Conservation (phyloP, 2,329 filamentous ascomycete genomes). For the Fusarium piperis region DNA sequence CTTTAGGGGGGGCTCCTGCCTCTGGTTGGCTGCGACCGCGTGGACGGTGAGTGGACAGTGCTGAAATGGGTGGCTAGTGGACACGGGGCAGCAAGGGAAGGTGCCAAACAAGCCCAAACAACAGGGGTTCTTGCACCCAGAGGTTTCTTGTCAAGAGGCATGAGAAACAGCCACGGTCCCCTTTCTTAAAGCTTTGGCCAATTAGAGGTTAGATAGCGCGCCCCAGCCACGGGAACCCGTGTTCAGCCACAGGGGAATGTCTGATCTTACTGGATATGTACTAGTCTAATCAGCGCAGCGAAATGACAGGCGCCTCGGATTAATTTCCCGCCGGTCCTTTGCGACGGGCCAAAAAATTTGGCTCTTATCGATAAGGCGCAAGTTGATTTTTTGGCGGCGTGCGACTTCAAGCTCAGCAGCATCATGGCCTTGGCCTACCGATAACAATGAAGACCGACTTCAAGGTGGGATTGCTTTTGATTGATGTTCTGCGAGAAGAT, state of each 20-base stretch:
- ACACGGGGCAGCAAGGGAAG: slow-evolving; percentile 42
- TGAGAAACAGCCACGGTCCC: slow-evolving; percentile 36
- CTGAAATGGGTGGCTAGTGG: slow-evolving; percentile 36
- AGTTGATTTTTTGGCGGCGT: slow-evolving; percentile 45
- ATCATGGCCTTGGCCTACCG: slow-evolving; percentile 53
- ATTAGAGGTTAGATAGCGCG: not conserved
- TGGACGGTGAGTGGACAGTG: slow-evolving; percentile 40
- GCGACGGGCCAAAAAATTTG: slow-evolving; percentile 41
- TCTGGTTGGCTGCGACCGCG: slow-evolving; percentile 44
- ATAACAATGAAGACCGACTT: slow-evolving; percentile 98
- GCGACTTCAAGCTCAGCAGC: slow-evolving; percentile 37
- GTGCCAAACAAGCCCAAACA: slow-evolving; percentile 35
- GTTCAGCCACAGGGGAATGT: slow-evolving; percentile 26
- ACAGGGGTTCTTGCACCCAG: slow-evolving; percentile 5
- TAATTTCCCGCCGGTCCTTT: slow-evolving; percentile 47
- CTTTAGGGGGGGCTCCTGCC: slow-evolving; percentile 38
- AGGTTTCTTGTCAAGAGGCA: slow-evolving; percentile 27
- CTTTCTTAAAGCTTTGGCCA: slow-evolving; percentile 29
- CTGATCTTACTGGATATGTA: slow-evolving; percentile 25
- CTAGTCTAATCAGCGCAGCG: slow-evolving; percentile 16
- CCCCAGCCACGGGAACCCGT: slow-evolving; percentile 25
- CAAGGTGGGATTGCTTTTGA: slow-evolving; percentile 69
- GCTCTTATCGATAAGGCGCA: slow-evolving; percentile 49
- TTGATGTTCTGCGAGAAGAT: not conserved
- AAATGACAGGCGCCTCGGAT: slow-evolving; percentile 40